Evolutionary conservation across 1,139 yeast species (phyloP), one percentile per base, ranked within the genome.

Genomic region (Yamadazyma trypodendri): DNA sequence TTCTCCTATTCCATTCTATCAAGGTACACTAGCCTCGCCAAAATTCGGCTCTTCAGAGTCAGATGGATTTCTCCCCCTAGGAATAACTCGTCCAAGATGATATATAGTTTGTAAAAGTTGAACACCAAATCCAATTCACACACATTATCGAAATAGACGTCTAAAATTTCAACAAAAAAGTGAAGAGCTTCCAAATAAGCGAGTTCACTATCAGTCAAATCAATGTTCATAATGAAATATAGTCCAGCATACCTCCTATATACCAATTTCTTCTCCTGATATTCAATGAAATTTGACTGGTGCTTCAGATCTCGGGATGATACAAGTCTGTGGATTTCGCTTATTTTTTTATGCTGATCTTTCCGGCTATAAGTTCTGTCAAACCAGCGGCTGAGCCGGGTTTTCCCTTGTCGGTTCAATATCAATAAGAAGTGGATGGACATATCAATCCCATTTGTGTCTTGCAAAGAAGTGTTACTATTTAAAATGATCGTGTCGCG

Each of bases 221-320:
- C 96, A 10, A 89, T 79, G 38, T 94, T 84, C 41, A 85, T 75
- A 20, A 90, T 79, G 56, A 92, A 89, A 60, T 82, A 90, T 13
- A 92, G 64, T 7, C 98, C 98, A 2, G 97, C 97, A 56, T 90
- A 92, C 43, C 97, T 68, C 48, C 96, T 71, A 58, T 92, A 92
- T 2, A 92, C 90, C 41, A 92, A 68, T 55, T 86, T 86, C 46
- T 76, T 69, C 60, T 72, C 78, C 30, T 84, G 83, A 54, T 83
- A 86, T 60, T 83, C 87, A 17, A 84, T 86, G 53, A 84, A 84
- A 55, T 85, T 86, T 31, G 86, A 77, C 53, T 88, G 96, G 52
- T 81, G 77, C 53, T 82, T 84, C 58, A 86, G 88, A 54, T 89
- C 97, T 50, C 97, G 68, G 5, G 92, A 74, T 1, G 90, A 81